These are phyloP conservation scores for Saccharomycopsis capsularis DNA, from an alignment of 805 yeast genomes.

Conservation along the genomic window DNA sequence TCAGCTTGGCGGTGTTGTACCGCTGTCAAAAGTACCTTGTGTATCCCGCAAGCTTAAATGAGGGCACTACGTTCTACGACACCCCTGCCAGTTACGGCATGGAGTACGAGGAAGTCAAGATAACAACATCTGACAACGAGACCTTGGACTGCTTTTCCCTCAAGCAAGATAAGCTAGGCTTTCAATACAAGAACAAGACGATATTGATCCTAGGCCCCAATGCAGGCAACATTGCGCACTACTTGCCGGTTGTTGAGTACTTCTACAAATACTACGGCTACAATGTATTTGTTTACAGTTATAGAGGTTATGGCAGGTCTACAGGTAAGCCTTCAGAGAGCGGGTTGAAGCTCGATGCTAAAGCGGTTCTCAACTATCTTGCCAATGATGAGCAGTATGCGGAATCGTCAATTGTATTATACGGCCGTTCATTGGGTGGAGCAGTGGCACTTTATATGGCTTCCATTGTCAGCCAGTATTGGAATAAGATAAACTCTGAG, in stretches of 20 bases:
- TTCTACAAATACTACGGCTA: slow-evolving; percentile 56
- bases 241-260: slow-evolving; percentile 69
- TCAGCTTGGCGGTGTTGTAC: slow-evolving; percentile 44
- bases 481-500: neutral
- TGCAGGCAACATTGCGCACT: slow-evolving; percentile 94
- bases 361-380: slow-evolving; percentile 58
- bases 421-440: slow-evolving; percentile 92
- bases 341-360: slow-evolving; percentile 81
- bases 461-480: slow-evolving; percentile 37
- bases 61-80: slow-evolving; percentile 62
- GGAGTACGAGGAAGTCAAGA: slow-evolving; percentile 51
- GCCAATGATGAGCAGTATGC: slow-evolving; percentile 44
- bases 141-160: slow-evolving; percentile 58
- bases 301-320: slow-evolving; percentile 85
- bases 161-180: slow-evolving; percentile 37
- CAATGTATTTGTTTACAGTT: slow-evolving; percentile 80
- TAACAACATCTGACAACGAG: slow-evolving; percentile 67
- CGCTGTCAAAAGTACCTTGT: slow-evolving; percentile 57
- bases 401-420: slow-evolving; percentile 52
- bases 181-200: slow-evolving; percentile 51
- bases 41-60: slow-evolving; percentile 79
- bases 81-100: slow-evolving; percentile 68
- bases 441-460: slow-evolving; percentile 87
- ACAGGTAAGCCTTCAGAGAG: slow-evolving; percentile 68
- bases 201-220: slow-evolving; percentile 79